Evolutionary conservation across 352 stramenopile genomes (phyloP), one percentile per base, ranked within the genome.

Genomic region (Phytophthora tubulina): DNA sequence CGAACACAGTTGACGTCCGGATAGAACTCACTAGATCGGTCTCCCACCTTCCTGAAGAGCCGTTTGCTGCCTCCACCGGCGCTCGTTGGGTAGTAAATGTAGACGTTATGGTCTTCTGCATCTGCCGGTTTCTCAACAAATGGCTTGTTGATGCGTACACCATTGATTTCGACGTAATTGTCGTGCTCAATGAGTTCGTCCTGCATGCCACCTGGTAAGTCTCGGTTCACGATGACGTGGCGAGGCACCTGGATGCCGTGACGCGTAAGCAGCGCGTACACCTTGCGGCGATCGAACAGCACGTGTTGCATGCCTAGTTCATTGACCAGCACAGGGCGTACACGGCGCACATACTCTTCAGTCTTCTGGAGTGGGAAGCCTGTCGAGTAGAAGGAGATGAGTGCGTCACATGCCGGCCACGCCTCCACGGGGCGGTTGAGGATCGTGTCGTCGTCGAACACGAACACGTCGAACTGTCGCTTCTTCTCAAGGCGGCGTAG

Each of bases 71-170:
- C 98, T 27, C 98, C 98, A 31, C 98, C 98, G 10, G 97, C 97
- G 59, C 87, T 98, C 27, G 93, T 98, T 0, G 98, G 98, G 73
- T 99, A 99, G 79, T 99, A 99, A 73, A 99, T 99, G 76, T 99
- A 97, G 67, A 99, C 97, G 73, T 99, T 99, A 81, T 99, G 98
- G 86, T 99, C 97, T 67, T 99, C 98, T 1, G 97, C 97, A 78
- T 99, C 89, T 1, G 99, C 97, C 0, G 98, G 98, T 81, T 99
- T 99, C 80, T 99, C 98, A 0, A 99, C 98, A 69, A 99, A 99
- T 2, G 98, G 98, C 79, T 99, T 99, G 78, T 99, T 94, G 62
- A 99, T 98, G 49, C 86, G 88, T 36, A 99, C 89, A 33, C 96
- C 97, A 74, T 99, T 99, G 45, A 99, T 81, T 31, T 88, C 78